Conservation (phyloP, 805 yeast genomes). For the Wickerhamomyces tratensis region DNA sequence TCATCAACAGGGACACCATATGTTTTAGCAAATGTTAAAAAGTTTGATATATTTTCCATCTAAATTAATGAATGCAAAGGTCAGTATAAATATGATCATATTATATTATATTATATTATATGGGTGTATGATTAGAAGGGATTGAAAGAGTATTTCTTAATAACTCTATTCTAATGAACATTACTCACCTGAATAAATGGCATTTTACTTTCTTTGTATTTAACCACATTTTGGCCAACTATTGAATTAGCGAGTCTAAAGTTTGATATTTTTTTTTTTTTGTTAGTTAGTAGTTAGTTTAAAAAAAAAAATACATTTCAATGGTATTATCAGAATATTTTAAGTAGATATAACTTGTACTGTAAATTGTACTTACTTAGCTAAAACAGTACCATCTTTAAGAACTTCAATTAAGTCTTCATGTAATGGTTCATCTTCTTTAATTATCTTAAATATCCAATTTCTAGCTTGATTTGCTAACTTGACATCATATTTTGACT, state of each 20-base stretch:
- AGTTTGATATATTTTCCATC: conserved; percentile 80
- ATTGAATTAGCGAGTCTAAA: conserved; percentile 29
- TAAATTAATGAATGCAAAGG: conserved; percentile 23
- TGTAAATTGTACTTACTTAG: conserved; percentile 20
- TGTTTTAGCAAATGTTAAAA: conserved; percentile 48
- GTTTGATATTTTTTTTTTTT: background rate
- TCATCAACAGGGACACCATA: conserved; percentile 77
- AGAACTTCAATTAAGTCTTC: conserved; percentile 43
- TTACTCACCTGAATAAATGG: conserved; percentile 45
- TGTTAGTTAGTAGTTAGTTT: background rate
- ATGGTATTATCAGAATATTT: too few relatives aligned
- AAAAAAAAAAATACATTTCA: too few relatives aligned
- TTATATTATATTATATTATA: too few relatives aligned
- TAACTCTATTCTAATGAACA: background rate
- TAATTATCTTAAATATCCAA: conserved; percentile 43
- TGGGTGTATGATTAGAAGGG: too few relatives aligned
- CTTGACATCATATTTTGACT: conserved; percentile 35
- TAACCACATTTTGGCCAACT: conserved; percentile 24
- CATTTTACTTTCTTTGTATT: conserved; percentile 53
- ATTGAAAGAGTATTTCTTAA: too few relatives aligned
- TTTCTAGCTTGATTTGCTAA: conserved; percentile 31
- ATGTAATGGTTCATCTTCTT: conserved; percentile 21
- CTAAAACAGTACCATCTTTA: conserved; percentile 53
- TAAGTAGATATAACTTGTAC: too few relatives aligned
- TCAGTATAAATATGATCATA: background rate